Evolutionary conservation across 352 stramenopile genomes (phyloP), one percentile per base, ranked within the genome.

Genomic region (Globisporangium viniferum): DNA sequence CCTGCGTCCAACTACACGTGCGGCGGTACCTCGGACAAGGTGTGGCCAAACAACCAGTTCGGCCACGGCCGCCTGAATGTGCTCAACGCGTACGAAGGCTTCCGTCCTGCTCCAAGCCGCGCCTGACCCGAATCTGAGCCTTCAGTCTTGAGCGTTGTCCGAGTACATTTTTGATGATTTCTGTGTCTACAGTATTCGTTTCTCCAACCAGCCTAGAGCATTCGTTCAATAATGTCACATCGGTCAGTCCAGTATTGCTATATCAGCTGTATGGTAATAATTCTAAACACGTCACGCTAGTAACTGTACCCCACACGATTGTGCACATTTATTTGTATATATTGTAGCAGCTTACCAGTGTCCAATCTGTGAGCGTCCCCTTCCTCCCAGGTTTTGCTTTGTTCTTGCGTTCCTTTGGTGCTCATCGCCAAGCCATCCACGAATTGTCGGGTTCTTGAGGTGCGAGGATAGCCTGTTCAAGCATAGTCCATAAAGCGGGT

Each of bases 1-100:
- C 33, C 8, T 5, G 8, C 64, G 12, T 69, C 59, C 15, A 56
- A 54, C 55, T 46, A 63, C 24, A 68, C 62, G 12, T 86, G 75
- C 62, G 74, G 76, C 12, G 51, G 62, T 8, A 75, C 75, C 9
- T 48, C 58, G 14, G 76, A 78, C 62, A 39, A n/a, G 1, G 64
- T 49, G 14, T 80, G 68, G 65, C 79, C 76, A 5, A 86, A 84
- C 69, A 84, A 86, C 64, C 69, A 77, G 58, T 84, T 66, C 44
- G 78, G 75, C 39, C 66, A 77, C 51, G 75, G 75, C 27, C 75
- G 73, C 49, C 7, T 85, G 22, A 81, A 82, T 58, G 69, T 70
- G 31, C 29, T 76, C 22, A 66, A 64, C 10, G 70, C 63, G 27
- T 64, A 64, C 59, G 59, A 64, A 44, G 59, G 59, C 4, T 64